Conservation (phyloP, 2,329 filamentous ascomycete species). For the Sclerotinia spermophila region DNA sequence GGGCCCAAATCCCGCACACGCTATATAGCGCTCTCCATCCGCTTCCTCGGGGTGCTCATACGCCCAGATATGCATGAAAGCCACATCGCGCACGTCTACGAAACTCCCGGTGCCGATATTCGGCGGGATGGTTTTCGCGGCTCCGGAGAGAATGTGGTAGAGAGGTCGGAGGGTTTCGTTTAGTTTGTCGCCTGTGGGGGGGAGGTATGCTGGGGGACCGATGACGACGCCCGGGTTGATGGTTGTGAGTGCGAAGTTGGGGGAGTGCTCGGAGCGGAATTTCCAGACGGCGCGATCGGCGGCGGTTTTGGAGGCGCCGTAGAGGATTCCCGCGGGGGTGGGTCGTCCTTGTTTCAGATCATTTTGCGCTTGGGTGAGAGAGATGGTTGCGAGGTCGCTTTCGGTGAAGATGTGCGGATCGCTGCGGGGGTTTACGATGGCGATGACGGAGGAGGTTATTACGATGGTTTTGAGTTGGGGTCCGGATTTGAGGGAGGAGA, state of each 20-base stretch:
- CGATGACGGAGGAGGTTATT: slow-evolving; percentile 38
- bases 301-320: slow-evolving; percentile 42
- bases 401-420: slow-evolving; percentile 32
- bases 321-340: slow-evolving; percentile 30
- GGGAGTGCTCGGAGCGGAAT: slow-evolving; percentile 38
- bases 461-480: slow-evolving; percentile 42
- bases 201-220: slow-evolving; percentile 40
- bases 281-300: slow-evolving; percentile 42
- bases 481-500: slow-evolving; percentile 35
- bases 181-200: slow-evolving; percentile 35
- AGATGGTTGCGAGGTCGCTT: slow-evolving; percentile 35
- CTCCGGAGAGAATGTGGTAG: slow-evolving; percentile 39
- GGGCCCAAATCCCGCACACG: slow-evolving; percentile 35
- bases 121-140: slow-evolving; percentile 29
- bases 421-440: slow-evolving; percentile 29
- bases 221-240: slow-evolving; percentile 44
- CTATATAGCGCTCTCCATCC: slow-evolving; percentile 44
- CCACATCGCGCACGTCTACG: slow-evolving; percentile 47
- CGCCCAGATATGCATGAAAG: slow-evolving; percentile 40
- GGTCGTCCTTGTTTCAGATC: slow-evolving; percentile 31
- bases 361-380: slow-evolving; percentile 35
- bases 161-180: slow-evolving; percentile 38
- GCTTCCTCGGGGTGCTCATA: slow-evolving; percentile 39
- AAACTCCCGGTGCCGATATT: slow-evolving; percentile 32
- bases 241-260: slow-evolving; percentile 40